Evolutionary conservation across 176 grass and related monocot species (phyloP).

Genomic region (Musa acuminata): DNA sequence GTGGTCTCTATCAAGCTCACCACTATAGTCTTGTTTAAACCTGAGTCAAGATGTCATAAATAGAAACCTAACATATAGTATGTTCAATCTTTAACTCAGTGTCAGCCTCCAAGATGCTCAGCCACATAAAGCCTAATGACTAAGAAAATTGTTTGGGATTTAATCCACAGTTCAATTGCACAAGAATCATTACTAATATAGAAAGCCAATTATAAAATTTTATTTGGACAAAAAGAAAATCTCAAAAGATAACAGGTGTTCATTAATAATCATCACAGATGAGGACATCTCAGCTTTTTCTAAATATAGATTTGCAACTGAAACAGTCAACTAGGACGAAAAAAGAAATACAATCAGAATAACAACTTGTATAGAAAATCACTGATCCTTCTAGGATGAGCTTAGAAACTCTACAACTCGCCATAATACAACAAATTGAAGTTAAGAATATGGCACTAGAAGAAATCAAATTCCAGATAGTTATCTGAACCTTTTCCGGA

Average conservation of each 20-base stretch:
- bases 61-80: neutral
- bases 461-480: conserved; percentile 10
- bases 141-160: neutral
- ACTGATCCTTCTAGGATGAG: neutral
- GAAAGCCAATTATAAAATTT: neutral
- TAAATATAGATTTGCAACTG: neutral
- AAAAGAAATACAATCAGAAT: conserved; percentile 1
- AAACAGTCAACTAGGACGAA: neutral
- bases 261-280: neutral
- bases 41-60: neutral
- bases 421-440: neutral
- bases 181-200: neutral
- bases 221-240: neutral
- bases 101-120: neutral
- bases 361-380: neutral
- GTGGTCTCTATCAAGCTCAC: neutral
- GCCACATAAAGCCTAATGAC: neutral
- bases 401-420: neutral
- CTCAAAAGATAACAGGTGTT: neutral
- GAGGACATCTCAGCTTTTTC: neutral
- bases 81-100: neutral
- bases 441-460: conserved; percentile 2
- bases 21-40: neutral
- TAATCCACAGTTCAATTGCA: neutral
- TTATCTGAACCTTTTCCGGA: conserved; percentile 6